Percentiles rank a stretch among this genome's conserved stretches.
Evolutionary conservation across 1,139 yeast genomes (phyloP).

Genomic region (Meyerozyma athensensis): DNA sequence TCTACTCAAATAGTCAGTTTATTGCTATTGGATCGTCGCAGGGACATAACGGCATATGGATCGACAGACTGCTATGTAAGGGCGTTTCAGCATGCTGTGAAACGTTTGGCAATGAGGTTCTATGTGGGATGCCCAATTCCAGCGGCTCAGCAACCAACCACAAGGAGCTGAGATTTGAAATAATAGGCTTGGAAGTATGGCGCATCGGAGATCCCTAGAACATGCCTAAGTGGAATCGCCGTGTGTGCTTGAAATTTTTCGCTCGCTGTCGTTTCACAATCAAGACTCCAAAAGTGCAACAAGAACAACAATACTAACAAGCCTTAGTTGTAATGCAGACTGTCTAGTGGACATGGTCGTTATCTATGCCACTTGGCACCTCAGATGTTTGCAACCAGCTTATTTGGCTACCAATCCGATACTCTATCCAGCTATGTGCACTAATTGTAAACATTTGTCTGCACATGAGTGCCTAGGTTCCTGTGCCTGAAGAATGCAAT

Average conservation of each 20-base stretch:
- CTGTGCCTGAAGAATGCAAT: too few species aligned
- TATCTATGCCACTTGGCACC: background rate
- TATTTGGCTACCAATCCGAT: too few species aligned
- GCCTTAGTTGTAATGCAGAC: background rate
- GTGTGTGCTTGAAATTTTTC: background rate
- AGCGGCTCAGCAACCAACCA: conserved; percentile 37
- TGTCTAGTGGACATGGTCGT: background rate
- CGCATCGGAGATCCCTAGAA: conserved; percentile 42
- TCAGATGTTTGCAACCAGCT: background rate
- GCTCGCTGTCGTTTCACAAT: background rate
- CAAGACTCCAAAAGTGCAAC: background rate
- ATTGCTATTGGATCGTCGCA: conserved; percentile 85
- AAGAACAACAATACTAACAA: background rate
- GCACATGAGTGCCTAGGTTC: too few species aligned
- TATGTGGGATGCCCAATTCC: conserved; percentile 19
- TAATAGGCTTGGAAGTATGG: conserved; percentile 86
- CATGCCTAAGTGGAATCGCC: background rate
- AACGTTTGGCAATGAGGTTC: conserved; percentile 87
- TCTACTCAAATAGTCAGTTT: conserved; percentile 75
- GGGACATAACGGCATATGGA: conserved; percentile 91
- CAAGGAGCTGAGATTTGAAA: conserved; percentile 53
- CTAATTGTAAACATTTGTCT: too few species aligned
- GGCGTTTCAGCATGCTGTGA: conserved; percentile 78
- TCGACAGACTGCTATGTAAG: conserved; percentile 64
- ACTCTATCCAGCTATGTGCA: too few species aligned